phyloP scores from a whole-genome alignment of 768 basidiomycete genomes.

The Trametes elegans region DNA sequence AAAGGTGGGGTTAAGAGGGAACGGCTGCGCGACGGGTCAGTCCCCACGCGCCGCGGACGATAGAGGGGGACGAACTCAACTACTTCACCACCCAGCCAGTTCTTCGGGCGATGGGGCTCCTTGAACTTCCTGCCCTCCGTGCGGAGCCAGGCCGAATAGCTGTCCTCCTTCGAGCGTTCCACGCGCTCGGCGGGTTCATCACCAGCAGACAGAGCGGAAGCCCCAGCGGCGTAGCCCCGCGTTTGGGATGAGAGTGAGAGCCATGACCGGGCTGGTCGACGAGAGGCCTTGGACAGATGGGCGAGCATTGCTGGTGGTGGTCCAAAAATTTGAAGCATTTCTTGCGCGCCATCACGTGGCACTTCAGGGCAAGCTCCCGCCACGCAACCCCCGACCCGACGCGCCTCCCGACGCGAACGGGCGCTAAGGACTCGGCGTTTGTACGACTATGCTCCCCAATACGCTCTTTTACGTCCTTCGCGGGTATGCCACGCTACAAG shows the following conservation, averaged over 20 bases:
- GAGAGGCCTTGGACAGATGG: constrained; percentile 24
- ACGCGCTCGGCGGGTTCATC: background rate
- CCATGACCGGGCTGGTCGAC: constrained; percentile 24
- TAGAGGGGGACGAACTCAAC: constrained; percentile 41
- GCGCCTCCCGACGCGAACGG: background rate
- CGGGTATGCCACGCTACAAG: constrained; percentile 51
- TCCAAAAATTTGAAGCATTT: constrained; percentile 25
- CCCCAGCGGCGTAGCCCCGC: constrained; percentile 7
- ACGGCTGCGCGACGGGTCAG: constrained; percentile 53
- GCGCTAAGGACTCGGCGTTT: background rate
- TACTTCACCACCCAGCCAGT: constrained; percentile 61
- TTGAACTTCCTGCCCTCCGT: constrained; percentile 43
- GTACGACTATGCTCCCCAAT: background rate
- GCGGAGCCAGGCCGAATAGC: constrained; percentile 38
- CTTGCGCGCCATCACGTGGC: constrained; percentile 25
- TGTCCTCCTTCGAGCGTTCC: constrained; percentile 11
- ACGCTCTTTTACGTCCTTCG: constrained; percentile 39
- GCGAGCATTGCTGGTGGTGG: constrained; percentile 26
- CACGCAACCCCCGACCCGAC: background rate
- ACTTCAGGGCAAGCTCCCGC: constrained; percentile 26
- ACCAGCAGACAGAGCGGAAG: too few relatives aligned
- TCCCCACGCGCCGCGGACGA: constrained; percentile 2
- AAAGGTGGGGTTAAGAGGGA: constrained; percentile 83
- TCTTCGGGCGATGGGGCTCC: constrained; percentile 44
- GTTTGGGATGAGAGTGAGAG: background rate